Percentiles rank a stretch among this genome's conserved stretches.
Evolutionary conservation across 2,329 filamentous ascomycete species (phyloP).

Genomic region (Trichoderma arundinaceum): DNA sequence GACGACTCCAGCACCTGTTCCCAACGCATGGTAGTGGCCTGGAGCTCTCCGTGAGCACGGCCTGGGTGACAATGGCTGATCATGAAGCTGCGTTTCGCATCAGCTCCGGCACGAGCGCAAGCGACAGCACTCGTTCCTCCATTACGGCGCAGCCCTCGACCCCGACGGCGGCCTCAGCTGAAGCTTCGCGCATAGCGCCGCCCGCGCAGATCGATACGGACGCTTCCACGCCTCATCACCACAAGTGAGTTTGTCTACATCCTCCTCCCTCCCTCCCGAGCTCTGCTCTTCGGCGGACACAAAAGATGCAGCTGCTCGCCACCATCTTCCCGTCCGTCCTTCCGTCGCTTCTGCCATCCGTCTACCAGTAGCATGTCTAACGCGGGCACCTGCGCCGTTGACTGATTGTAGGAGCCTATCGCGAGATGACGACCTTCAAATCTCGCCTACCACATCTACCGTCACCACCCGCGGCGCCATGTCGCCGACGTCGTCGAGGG

Average conservation of each 20-base stretch:
- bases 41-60: constrained; percentile 42
- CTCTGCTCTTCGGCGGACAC: background rate
- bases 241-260: constrained; percentile 42
- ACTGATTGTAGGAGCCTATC: constrained; percentile 37
- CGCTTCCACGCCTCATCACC: constrained; percentile 49
- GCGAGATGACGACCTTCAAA: constrained; percentile 48
- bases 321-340: constrained; percentile 27
- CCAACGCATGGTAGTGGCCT: constrained; percentile 41
- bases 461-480: constrained; percentile 52
- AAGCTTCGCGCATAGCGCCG: constrained; percentile 34
- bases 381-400: constrained; percentile 21
- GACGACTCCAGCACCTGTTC: constrained; percentile 32
- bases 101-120: constrained; percentile 48
- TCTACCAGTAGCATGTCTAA: constrained; percentile 25
- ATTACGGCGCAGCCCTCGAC: constrained; percentile 64
- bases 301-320: constrained; percentile 33
- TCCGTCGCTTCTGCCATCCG: constrained; percentile 9
- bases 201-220: constrained; percentile 47
- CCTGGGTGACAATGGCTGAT: constrained; percentile 66
- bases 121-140: constrained; percentile 66
- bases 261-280: background rate
- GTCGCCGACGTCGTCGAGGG: constrained; percentile 51
- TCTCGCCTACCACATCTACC: constrained; percentile 57
- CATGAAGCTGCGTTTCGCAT: constrained; percentile 68
- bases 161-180: constrained; percentile 42